Evolutionary conservation across 306 rosid species (phyloP).

Genomic region (Trifolium repens): DNA sequence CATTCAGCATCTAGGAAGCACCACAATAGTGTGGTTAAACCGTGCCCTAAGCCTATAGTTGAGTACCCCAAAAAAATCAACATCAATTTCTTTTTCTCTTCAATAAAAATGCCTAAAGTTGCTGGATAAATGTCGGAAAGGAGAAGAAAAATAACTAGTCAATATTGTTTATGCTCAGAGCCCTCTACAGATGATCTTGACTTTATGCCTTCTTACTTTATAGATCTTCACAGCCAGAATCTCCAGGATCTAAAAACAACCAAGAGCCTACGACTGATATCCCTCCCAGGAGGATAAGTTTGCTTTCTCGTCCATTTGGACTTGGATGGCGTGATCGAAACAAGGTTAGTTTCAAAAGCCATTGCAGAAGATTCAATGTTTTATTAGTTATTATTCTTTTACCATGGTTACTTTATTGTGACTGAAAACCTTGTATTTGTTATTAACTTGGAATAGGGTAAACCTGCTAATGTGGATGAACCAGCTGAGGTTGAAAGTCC

Average conservation of each 20-base stretch:
- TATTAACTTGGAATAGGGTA: slow-evolving; percentile 63
- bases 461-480: slow-evolving; percentile 58
- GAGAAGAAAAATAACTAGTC: slow-evolving; percentile 26
- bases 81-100: background rate
- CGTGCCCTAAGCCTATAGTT: slow-evolving; percentile 1
- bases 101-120: slow-evolving; percentile 23
- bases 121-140: slow-evolving; percentile 8
- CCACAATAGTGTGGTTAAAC: background rate
- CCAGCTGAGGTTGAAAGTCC: slow-evolving; percentile 56
- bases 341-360: slow-evolving; percentile 66
- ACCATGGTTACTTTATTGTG: background rate
- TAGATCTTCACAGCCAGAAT: slow-evolving; percentile 71
- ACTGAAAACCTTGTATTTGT: slow-evolving; percentile 33
- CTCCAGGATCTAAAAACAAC: slow-evolving; percentile 53
- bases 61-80: background rate
- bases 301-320: slow-evolving; percentile 95
- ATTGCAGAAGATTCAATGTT: slow-evolving; percentile 5
- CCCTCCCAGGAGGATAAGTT: slow-evolving; percentile 71
- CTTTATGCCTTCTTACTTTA: slow-evolving; percentile 38
- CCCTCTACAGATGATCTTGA: slow-evolving; percentile 23
- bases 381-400: background rate
- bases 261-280: slow-evolving; percentile 67
- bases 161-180: slow-evolving; percentile 13
- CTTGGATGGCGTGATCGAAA: slow-evolving; percentile 92
- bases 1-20: slow-evolving; percentile 15